Evolutionary conservation across 257 asterid genomes (phyloP).

Genomic region (Jacaranda copaia): DNA sequence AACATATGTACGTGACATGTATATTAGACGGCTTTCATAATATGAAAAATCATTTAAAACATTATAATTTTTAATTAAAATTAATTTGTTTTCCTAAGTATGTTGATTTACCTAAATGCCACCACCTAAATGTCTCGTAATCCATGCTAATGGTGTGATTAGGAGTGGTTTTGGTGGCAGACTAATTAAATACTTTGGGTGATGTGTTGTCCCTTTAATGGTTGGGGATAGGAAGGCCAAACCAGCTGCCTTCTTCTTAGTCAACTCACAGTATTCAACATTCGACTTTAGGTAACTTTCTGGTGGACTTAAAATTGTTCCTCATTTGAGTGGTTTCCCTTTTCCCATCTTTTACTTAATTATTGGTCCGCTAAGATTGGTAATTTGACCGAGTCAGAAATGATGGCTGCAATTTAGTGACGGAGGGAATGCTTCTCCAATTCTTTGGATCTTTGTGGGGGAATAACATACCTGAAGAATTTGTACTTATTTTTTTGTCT

Average conservation of each 20-base stretch:
- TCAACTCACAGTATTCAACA: conserved; percentile 21
- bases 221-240: background rate
- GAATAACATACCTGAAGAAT: background rate
- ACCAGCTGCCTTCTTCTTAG: background rate
- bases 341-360: background rate
- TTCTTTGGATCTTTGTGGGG: background rate
- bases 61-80: background rate
- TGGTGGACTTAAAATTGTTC: conserved; percentile 32
- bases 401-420: conserved; percentile 32
- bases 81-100: background rate
- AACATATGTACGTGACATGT: too few species aligned
- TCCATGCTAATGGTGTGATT: background rate
- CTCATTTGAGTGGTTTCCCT: conserved; percentile 17
- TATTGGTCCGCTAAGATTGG: conserved; percentile 21
- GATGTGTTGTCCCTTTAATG: background rate
- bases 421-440: background rate
- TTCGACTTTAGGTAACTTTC: background rate
- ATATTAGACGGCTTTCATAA: too few species aligned
- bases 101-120: background rate
- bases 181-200: background rate
- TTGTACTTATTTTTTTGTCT: background rate
- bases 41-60: background rate
- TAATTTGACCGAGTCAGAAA: conserved; percentile 39
- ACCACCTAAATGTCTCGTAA: background rate
- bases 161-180: background rate